Conservation (phyloP, 257 asterid species). For the Lycium barbarum region DNA sequence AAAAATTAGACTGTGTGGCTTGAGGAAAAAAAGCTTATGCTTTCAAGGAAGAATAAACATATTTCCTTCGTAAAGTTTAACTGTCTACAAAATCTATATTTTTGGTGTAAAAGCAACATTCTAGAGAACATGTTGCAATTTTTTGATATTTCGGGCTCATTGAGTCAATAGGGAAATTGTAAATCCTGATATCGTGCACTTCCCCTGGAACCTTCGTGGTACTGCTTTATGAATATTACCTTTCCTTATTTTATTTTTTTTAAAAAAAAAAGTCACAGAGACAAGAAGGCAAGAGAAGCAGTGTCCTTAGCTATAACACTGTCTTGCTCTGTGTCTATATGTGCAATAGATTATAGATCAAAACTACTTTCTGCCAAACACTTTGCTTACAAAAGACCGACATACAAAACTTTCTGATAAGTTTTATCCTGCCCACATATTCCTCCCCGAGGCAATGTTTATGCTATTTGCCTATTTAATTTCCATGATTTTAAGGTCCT, state of each 20-base stretch:
- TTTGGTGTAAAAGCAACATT: neutral
- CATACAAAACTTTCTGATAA: conserved; percentile 7
- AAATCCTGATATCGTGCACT: neutral
- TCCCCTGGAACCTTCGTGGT: neutral
- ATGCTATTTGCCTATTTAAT: neutral
- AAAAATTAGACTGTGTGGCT: neutral
- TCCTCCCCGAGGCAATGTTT: neutral
- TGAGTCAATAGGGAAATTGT: neutral
- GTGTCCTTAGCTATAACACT: neutral
- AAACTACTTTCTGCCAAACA: neutral
- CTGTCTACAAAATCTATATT: neutral
- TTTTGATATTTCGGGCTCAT: neutral
- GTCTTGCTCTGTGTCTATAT: neutral
- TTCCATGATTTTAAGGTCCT: neutral
- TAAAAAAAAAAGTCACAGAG: neutral
- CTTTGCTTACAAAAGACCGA: neutral
- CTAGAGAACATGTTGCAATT: neutral
- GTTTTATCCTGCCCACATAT: neutral
- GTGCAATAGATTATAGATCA: conserved; percentile 14
- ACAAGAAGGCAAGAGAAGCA: neutral
- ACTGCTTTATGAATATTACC: neutral
- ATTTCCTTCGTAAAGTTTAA: neutral
- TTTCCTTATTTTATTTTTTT: neutral
- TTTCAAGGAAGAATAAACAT: neutral
- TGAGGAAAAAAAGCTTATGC: neutral